These are phyloP conservation scores for Cercophora newfieldiana DNA, from an alignment of 495 filamentous ascomycete species.

Conservation along the genomic window DNA sequence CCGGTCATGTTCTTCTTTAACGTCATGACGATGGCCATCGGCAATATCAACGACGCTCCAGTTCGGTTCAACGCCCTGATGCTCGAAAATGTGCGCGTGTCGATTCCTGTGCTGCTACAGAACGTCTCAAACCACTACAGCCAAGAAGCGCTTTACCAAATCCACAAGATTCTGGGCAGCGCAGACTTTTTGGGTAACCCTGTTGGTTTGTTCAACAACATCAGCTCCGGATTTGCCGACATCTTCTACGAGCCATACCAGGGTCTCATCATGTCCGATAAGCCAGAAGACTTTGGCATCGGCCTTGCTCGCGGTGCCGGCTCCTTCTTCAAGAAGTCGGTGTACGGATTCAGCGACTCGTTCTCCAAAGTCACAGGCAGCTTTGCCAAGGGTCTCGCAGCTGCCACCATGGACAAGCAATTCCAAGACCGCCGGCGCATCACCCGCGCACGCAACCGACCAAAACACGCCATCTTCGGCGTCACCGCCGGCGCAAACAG, in stretches of 20 bases:
- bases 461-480: constrained; percentile 94
- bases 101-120: constrained; percentile 74
- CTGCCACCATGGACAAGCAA: constrained; percentile 95
- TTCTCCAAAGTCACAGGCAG: constrained; percentile 95
- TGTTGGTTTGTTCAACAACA: constrained; percentile 95
- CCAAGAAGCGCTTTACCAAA: constrained; percentile 90
- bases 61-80: constrained; percentile 89
- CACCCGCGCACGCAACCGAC: constrained; percentile 86
- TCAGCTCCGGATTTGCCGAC: constrained; percentile 93
- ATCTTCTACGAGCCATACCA: constrained; percentile 99
- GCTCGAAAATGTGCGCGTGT: constrained; percentile 93
- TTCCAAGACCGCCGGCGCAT: constrained; percentile 96
- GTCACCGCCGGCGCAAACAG: constrained; percentile 95
- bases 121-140: constrained; percentile 93
- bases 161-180: constrained; percentile 94
- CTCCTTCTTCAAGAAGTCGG: constrained; percentile 96
- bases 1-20: constrained; percentile 98
- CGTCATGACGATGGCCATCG: constrained; percentile 97
- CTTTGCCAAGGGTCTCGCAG: constrained; percentile 92
- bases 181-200: constrained; percentile 99
- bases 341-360: constrained; percentile 94
- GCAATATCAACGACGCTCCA: constrained; percentile 97
- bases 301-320: constrained; percentile 96
- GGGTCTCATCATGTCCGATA: constrained; percentile 92
- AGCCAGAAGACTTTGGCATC: constrained; percentile 88